Evolutionary conservation across 2,329 filamentous ascomycete genomes (phyloP).

Genomic region (Cladophialophora exuberans): DNA sequence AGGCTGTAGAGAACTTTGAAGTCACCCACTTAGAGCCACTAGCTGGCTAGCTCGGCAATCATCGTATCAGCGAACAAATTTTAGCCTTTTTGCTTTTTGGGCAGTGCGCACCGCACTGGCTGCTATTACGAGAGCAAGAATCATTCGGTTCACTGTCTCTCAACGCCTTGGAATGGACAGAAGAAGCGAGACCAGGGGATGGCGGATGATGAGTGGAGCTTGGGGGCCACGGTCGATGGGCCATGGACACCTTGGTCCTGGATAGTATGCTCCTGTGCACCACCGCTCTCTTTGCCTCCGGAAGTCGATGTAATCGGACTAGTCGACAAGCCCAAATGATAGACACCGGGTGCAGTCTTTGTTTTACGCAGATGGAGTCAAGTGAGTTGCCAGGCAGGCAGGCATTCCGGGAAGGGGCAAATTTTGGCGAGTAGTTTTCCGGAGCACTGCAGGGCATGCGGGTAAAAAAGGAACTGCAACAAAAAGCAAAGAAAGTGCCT

Average conservation of each 20-base stretch:
- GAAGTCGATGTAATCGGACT: not conserved
- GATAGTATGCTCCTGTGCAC: too few species aligned
- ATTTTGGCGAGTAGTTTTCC: too few species aligned
- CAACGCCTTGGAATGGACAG: not conserved
- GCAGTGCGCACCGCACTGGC: slow-evolving; percentile 4
- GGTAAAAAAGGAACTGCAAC: too few species aligned
- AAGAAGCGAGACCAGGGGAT: slow-evolving; percentile 6
- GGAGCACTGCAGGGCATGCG: too few species aligned
- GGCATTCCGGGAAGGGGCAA: too few species aligned
- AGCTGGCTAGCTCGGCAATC: slow-evolving; percentile 20
- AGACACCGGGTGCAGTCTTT: not conserved
- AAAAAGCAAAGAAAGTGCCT: too few species aligned
- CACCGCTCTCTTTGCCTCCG: too few species aligned
- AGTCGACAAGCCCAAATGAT: not conserved
- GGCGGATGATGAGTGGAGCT: slow-evolving; percentile 5
- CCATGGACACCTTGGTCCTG: too few species aligned
- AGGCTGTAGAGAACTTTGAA: too few species aligned
- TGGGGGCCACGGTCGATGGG: slow-evolving; percentile 8
- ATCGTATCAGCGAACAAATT: slow-evolving; percentile 12
- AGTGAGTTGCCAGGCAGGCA: not conserved
- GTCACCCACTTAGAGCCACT: too few species aligned
- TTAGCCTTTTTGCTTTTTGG: slow-evolving; percentile 15
- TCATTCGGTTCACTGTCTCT: too few species aligned
- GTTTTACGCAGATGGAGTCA: not conserved
- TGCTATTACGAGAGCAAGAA: slow-evolving; percentile 4